Percentiles rank a stretch among this genome's conserved stretches.
Evolutionary conservation across 768 basidiomycete species (phyloP).

Genomic region (Suillus spraguei): DNA sequence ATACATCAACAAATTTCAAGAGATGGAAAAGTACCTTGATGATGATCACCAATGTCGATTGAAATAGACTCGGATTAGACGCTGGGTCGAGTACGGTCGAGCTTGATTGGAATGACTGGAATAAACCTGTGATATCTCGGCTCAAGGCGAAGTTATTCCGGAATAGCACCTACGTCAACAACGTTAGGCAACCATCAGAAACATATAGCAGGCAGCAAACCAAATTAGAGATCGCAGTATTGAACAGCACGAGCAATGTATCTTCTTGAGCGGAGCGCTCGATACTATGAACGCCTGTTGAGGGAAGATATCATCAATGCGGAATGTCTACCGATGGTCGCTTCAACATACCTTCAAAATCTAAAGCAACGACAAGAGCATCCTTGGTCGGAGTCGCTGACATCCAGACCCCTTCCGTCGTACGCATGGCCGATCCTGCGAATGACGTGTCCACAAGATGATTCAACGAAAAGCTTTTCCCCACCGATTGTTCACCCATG

Average conservation of each 20-base stretch:
- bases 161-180: slow-evolving; percentile 51
- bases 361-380: slow-evolving; percentile 55
- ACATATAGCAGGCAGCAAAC: slow-evolving; percentile 31
- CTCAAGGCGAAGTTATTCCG: slow-evolving; percentile 68
- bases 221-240: slow-evolving; percentile 65
- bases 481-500: slow-evolving; percentile 71
- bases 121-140: slow-evolving; percentile 62
- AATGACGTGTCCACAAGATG: slow-evolving; percentile 68
- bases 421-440: slow-evolving; percentile 67
- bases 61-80: slow-evolving; percentile 60
- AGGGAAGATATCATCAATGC: not conserved
- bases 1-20: not conserved
- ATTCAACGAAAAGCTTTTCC: slow-evolving; percentile 60
- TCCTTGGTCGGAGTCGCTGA: slow-evolving; percentile 63
- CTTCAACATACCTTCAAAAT: slow-evolving; percentile 56
- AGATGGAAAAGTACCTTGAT: slow-evolving; percentile 48
- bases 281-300: slow-evolving; percentile 58
- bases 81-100: slow-evolving; percentile 59
- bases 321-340: slow-evolving; percentile 9
- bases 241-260: slow-evolving; percentile 63
- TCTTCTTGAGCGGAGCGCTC: slow-evolving; percentile 68
- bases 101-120: slow-evolving; percentile 63
- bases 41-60: slow-evolving; percentile 60
- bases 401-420: slow-evolving; percentile 71
- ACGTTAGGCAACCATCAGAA: not conserved